A percentile compares a stretch with the other conserved stretches of the same genome.
Conservation (phyloP, 2,329 filamentous ascomycete genomes). For the Ceratocystis cubensis region DNA sequence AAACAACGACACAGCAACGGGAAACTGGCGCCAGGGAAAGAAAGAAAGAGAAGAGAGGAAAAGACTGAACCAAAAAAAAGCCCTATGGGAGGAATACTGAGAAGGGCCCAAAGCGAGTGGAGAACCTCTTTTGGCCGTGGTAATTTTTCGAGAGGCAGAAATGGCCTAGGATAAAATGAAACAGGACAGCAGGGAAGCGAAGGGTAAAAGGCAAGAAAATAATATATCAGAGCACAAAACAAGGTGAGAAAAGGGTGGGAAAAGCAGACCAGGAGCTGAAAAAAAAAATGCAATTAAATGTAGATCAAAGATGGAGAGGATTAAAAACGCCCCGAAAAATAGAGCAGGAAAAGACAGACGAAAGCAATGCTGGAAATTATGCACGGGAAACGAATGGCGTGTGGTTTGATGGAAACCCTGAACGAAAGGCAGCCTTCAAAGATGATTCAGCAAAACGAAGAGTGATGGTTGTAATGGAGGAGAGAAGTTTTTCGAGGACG, state of each 20-base stretch:
- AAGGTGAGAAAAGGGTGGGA: neutral
- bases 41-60: neutral
- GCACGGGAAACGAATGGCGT: neutral
- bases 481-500: neutral
- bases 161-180: slow-evolving; percentile 6
- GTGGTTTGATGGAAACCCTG: neutral
- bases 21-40: slow-evolving; percentile 2
- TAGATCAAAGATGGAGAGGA: neutral
- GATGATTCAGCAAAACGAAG: neutral
- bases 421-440: neutral
- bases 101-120: slow-evolving; percentile 4
- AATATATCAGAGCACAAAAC: neutral
- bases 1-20: slow-evolving; percentile 9
- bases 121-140: neutral
- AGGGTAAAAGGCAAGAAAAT: neutral
- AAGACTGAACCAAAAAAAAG: neutral
- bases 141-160: neutral
- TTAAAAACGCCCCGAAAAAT: neutral
- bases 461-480: neutral
- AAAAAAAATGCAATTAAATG: neutral
- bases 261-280: neutral
- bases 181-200: neutral
- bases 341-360: neutral
- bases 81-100: slow-evolving; percentile 7
- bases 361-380: slow-evolving; percentile 2